Base-by-base conservation (phyloP, 345 rosid species). In the Cardamine resedifolia region DNA sequence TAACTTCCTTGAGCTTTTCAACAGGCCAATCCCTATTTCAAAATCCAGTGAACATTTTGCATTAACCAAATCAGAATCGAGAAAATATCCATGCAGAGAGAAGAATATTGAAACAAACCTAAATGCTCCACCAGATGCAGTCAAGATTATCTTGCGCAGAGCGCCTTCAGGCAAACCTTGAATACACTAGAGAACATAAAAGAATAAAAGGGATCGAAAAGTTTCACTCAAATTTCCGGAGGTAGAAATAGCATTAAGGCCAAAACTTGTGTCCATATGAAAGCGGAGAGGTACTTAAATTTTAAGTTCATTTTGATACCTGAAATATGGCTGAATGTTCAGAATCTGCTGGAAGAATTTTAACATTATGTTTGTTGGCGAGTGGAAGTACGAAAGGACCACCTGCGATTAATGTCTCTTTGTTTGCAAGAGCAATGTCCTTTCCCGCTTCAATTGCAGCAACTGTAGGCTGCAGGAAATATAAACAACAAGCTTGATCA, bases 251-350 rank as follows among this genome's bases (percentile, higher is more conserved):
- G 38, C 36, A n/a, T 30, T 2, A 66, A 27, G 71, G 7, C 14
- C 27, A 65, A 48, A 1, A 34, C 27, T 66, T 21, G 24, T 10
- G 10, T 63, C 68, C 27, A 63, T 18, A 24, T 45, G 55, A 44
- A 28, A 44, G 15, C 48, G 16, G 30, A 31, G 30, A 31, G 12
- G 10, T 28, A 47, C 26, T 33, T 58, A 6, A 28, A 16, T 44
- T 49, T 66, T 58, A 53, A 1, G 72, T 10, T 6, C 21, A 12
- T 26, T 57, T 10, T 2, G 3, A 47, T 78, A 91, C 97, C 96
- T 95, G 99, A 79, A 95, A 95, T 81, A 95, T 88, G 44, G 99
- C 96, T 70, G 97, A 95, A 82, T 95, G 99, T 75, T 95, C 99
- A 4, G 99, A 95, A 88, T 91, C 99, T 67, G 99, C 96, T 1